Evolutionary conservation across 1,284 basidiomycete species (phyloP), one percentile per base, ranked within the genome.

Genomic region (Hypsizygus ulmarius): DNA sequence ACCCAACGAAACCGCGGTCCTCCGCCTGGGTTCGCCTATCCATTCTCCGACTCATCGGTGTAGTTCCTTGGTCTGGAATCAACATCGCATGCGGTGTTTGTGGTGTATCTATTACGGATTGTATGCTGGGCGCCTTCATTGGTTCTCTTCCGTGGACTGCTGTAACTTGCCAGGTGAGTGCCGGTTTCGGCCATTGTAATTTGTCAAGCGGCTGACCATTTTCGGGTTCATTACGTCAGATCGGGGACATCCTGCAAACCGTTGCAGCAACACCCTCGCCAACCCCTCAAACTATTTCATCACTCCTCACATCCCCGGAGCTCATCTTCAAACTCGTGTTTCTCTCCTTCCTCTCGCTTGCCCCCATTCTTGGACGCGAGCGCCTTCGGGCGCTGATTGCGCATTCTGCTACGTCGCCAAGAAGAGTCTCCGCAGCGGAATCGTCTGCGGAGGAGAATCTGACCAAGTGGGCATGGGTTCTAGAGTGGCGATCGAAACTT

Each of bases 11-110:
- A 49, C 57, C 59, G 43, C 76, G 67, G 53, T 81, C 86, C 3
- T 75, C 85, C 6, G 75, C 87, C 2, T 95, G 92, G 93, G 83
- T 92, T 29, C 81, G 91, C 28, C 71, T 95, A 40, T 84, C 90
- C 4, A 78, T 94, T 51, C 80, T 96, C 57, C 82, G 92, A 37
- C 82, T 94, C 44, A 81, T 94, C 62, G 92, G 93, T 19, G 82
- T 96, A 45, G 90, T 96, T 7, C 92, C 92, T 3, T 96, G 92
- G 92, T 91, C 89, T 45, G 93, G 90, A 46, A 92, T 96, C 73
- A 96, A 96, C 64, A 88, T 96, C 50, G 93, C 93, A 27, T 93
- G 88, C 64, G 92, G 92, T 39, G 90, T 94, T 12, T 90, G 90
- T 58, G 86, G 88, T 28, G 90, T 96, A 18, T 71, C 81, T 5